A percentile compares a stretch with the other conserved stretches of the same genome.
Conservation (phyloP, 2,329 filamentous ascomycete species). For the Xylaria multiplex region DNA sequence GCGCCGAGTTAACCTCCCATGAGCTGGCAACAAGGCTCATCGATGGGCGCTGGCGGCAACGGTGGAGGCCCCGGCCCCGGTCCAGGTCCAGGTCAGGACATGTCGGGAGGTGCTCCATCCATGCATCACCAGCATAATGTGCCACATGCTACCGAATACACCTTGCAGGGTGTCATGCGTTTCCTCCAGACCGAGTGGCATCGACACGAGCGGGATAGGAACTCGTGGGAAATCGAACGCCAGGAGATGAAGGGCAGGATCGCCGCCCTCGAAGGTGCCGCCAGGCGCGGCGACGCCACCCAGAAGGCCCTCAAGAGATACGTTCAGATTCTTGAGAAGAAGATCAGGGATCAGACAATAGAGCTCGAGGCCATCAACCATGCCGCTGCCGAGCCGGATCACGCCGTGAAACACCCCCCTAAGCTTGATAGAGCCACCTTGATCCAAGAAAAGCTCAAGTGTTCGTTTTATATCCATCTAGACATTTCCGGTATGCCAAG, state of each 20-base stretch:
- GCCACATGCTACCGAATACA: slow-evolving; percentile 70
- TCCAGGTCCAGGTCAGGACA: slow-evolving; percentile 56
- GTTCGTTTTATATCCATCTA: slow-evolving; percentile 52
- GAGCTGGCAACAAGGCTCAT: slow-evolving; percentile 52
- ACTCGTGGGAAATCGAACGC: slow-evolving; percentile 98
- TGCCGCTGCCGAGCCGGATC: slow-evolving; percentile 54
- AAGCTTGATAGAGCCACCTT: slow-evolving; percentile 59
- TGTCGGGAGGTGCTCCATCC: slow-evolving; percentile 48
- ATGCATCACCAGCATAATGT: slow-evolving; percentile 57
- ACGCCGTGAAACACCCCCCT: slow-evolving; percentile 57
- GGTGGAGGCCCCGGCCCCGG: slow-evolving; percentile 56
- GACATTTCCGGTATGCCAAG: neutral
- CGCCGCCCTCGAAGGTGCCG: slow-evolving; percentile 90
- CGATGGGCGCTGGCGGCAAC: slow-evolving; percentile 54
- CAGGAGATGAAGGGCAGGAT: slow-evolving; percentile 99
- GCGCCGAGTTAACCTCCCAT: slow-evolving; percentile 38
- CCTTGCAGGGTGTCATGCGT: slow-evolving; percentile 88
- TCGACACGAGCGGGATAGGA: slow-evolving; percentile 94
- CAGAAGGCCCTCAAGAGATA: slow-evolving; percentile 92
- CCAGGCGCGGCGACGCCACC: slow-evolving; percentile 84
- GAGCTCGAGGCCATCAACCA: slow-evolving; percentile 69
- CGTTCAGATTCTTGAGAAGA: slow-evolving; percentile 87
- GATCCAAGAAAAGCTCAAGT: slow-evolving; percentile 66
- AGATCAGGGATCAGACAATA: slow-evolving; percentile 82
- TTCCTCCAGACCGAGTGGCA: slow-evolving; percentile 99